A percentile compares a stretch with the other conserved stretches of the same genome.
phyloP scores from a whole-genome alignment of 345 rosid genomes.

The Salix exigua region DNA sequence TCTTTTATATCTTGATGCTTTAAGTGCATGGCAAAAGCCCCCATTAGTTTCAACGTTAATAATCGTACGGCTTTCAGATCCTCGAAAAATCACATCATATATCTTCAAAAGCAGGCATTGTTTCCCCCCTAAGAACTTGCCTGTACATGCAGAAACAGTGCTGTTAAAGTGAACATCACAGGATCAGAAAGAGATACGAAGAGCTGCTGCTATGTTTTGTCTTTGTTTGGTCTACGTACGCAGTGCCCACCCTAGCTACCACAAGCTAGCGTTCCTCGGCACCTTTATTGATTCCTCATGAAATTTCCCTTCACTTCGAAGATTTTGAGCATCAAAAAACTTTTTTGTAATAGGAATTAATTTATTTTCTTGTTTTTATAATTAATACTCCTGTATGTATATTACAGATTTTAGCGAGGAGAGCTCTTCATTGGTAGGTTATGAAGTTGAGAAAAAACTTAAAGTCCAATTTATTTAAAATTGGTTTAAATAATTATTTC shows the following conservation, averaged over 20 bases:
- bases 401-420: background rate
- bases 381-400: background rate
- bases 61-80: background rate
- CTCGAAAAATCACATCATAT: background rate
- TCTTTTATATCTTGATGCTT: background rate
- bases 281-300: background rate
- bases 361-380: too few relatives aligned
- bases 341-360: too few relatives aligned
- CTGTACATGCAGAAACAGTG: background rate
- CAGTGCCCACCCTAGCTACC: background rate
- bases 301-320: constrained; percentile 14
- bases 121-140: background rate
- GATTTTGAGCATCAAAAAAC: background rate
- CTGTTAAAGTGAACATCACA: constrained; percentile 3
- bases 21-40: background rate
- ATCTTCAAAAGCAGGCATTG: background rate
- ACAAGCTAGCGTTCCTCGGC: background rate
- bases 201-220: background rate
- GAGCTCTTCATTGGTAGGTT: background rate
- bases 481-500: too few relatives aligned
- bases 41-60: background rate
- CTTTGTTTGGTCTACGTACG: background rate
- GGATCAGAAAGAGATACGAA: background rate
- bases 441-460: too few relatives aligned
- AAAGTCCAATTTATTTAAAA: too few relatives aligned